Evolutionary conservation across 2,329 filamentous ascomycete genomes (phyloP), one percentile per base, ranked within the genome.

Genomic region (Ophiobolus disseminans): DNA sequence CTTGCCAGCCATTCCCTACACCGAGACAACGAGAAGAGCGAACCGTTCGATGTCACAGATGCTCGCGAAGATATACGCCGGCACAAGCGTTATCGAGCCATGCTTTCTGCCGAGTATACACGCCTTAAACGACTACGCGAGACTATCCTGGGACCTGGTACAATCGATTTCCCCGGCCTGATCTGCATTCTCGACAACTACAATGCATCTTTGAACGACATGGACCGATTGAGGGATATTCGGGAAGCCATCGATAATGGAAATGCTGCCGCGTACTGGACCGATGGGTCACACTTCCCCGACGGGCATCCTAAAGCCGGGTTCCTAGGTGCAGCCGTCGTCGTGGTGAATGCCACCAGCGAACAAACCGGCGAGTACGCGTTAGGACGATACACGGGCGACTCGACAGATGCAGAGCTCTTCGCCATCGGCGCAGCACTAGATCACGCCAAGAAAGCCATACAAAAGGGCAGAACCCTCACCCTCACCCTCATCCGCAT

Each of bases 381-480:
- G 6, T 39, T 58, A 1, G 52, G 50, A 0, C 26, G 6, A 10
- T 17, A 28, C 9, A 48, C 40, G 13, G 49, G 47, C 7, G 25
- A 20, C 2, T 20, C 6, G 11, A 2, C 3, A 1, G 53, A 59
- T n/a, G 40, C 45, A 2, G 50, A 59, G 16, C 4, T 57, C 1
- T 53, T 36, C 19, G 53, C 37, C 4, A 48, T 59, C 11, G 50
- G 38, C 4, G 53, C 48, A 14, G 53, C 52, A 0, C 21, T 57
- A 13, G 30, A 34, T 1, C 25, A 13, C 9, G 53, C 53, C 16
- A 47, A 38, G 28, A 37, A 22, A 1, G 11, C 3, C 0, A 17
- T 44, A 1, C 6, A 40, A 9, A 9, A n/a, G 3, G 35, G 37
- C 4, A 20, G n/a, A n/a, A n/a, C n/a, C n/a, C n/a, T 5, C 9